Percentiles rank a stretch among this genome's conserved stretches.
Evolutionary conservation across 140 eudicot genomes (phyloP).

Genomic region (Bidens hawaiensis): DNA sequence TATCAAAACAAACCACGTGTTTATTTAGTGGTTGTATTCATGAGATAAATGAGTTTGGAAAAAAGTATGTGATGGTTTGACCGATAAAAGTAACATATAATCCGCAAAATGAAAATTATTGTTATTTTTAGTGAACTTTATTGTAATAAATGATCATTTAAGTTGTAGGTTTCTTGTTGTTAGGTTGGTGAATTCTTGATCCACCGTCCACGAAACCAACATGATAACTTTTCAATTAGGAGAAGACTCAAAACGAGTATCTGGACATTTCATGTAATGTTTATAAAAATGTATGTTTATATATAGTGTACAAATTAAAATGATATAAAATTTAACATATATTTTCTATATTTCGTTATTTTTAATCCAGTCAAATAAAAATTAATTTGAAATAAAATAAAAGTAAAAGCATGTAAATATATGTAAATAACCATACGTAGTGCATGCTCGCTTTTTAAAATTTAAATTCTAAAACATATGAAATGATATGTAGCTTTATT

Average conservation of each 20-base stretch:
- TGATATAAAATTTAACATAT: not conserved
- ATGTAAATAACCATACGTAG: not conserved
- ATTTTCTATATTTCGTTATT: no score
- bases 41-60: not conserved
- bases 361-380: not conserved
- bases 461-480: not conserved
- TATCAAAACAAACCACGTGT: no score
- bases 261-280: no score
- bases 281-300: no score
- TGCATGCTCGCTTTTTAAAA: not conserved
- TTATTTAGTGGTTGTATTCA: not conserved
- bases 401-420: constrained; percentile 5
- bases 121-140: not conserved
- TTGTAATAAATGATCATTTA: not conserved
- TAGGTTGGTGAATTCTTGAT: no score
- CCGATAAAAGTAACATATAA: not conserved
- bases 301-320: no score
- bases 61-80: not conserved
- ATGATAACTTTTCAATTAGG: no score
- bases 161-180: not conserved
- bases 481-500: constrained; percentile 8
- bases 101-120: not conserved
- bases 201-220: no score
- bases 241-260: no score
- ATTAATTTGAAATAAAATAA: not conserved